Evolutionary conservation across 2,329 filamentous ascomycete species (phyloP), one percentile per base, ranked within the genome.

Genomic region (Biscogniauxia mediterranea): DNA sequence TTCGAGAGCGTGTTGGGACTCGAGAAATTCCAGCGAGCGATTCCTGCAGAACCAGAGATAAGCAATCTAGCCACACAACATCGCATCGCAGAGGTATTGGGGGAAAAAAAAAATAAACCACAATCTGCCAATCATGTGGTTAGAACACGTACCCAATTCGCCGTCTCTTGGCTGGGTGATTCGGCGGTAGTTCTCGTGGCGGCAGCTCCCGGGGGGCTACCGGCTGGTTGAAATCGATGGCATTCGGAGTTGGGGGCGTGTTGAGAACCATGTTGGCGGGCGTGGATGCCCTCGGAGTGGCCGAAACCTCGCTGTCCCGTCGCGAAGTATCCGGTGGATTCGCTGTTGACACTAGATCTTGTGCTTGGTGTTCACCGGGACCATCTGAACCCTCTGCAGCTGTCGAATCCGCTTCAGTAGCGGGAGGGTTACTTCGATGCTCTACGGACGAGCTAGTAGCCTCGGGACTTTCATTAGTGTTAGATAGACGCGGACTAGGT

Each of bases 401-500:
- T 32, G 66, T 69, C 52, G 76, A 75, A 11, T 68, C 71, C 32
- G 71, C 68, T 52, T 68, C 58, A 19, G 68, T 72, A 3, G 70
- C 65, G 1, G 68, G 64, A 23, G 58, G 49, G 3, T 55, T 56
- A 49, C 32, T 59, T 70, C 64, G 64, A 50, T 70, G 38, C 70
- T 69, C 69, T 68, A 76, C 23, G 26, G 68, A 69, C 64, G 71
- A 23, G 23, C 23, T 52, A 21, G 51, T 28, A 56, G 62, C 59
- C 65, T 69, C 67, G 64, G 79, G 70, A 68, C 76, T 76, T 61
- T 77, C 71, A 69, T 68, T 62, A 66, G 71, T 55, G 59, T 68
- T 73, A 62, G 75, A 70, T 60, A 75, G 62, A 63, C 72, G 72
- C 23, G 83, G 83, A 68, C 83, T 85, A 17, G 79, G 77, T 63